Base-by-base conservation (phyloP, 2,329 filamentous ascomycete genomes). In the Xylaria sp. region DNA sequence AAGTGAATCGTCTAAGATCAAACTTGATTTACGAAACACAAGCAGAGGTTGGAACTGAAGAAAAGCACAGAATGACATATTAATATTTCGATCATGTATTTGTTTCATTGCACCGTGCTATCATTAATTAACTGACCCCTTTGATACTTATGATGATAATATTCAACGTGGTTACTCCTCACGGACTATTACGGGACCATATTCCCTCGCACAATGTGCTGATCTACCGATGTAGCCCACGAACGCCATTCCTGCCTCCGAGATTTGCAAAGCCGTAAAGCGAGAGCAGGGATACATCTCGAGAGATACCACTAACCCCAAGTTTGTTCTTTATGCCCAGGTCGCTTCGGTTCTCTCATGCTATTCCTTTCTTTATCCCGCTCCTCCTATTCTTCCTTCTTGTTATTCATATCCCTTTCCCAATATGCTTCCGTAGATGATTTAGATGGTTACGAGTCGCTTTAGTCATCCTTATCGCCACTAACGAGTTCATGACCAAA, bases 401-500 rank as follows among this genome's bases (percentile, higher is more conserved):
- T 44, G 18, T 44, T 2, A 44, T 15, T 15, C 13, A 15, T 44
- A 1, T 34, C 18, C 13, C 23, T 34, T 34, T 32, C 28, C 28
- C 50, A 3, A 8, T 1, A 37, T 34, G 15, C 5, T 6, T 37
- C 28, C 23, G 9, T 10, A 15, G 28, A 28, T 28, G 28, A 4
- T 28, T 28, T 9, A n/a, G 39, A 18, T 28, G 28, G 34, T 32
- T 10, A 25, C 15, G 15, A 23, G 15, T 23, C 13, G 4, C 44
- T 59, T 77, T 76, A 89, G 65, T 90, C 88, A 67, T 90, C 88
- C 81, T 88, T 89, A 70, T 89, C 87, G 10, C 83, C 82, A 74
- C 81, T 85, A 69, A 86, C 82, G 65, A 90, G 86, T 73, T 90
- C 88, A 25, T 87, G 85, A 51, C 84, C 84, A 76, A 90, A 90